These are phyloP conservation scores for Kluyveromyces wickerhamii DNA, from an alignment of 805 yeast species.

Conservation along the genomic window DNA sequence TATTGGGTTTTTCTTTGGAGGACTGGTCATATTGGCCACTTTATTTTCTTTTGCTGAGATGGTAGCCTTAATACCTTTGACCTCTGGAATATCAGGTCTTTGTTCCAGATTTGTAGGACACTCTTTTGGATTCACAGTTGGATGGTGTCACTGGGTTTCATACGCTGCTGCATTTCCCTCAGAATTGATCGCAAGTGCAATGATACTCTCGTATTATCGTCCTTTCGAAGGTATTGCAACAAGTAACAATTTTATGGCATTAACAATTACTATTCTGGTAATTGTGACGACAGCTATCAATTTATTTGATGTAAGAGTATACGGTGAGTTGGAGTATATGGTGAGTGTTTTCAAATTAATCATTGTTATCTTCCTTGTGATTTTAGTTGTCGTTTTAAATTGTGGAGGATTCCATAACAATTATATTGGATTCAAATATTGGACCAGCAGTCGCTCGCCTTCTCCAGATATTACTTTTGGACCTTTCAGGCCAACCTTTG, in stretches of 20 bases:
- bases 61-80: slow-evolving; percentile 72
- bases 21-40: slow-evolving; percentile 57
- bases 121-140: slow-evolving; percentile 67
- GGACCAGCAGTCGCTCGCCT: slow-evolving; percentile 45
- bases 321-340: slow-evolving; percentile 65
- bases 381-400: slow-evolving; percentile 56
- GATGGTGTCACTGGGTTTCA: slow-evolving; percentile 67
- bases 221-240: slow-evolving; percentile 40
- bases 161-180: slow-evolving; percentile 69
- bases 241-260: slow-evolving; percentile 38
- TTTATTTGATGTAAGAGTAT: slow-evolving; percentile 57
- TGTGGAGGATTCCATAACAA: slow-evolving; percentile 43
- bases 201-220: slow-evolving; percentile 63
- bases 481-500: slow-evolving; percentile 62
- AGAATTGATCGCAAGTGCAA: slow-evolving; percentile 72
- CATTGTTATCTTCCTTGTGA: slow-evolving; percentile 42
- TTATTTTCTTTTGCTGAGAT: slow-evolving; percentile 74
- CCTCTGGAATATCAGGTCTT: slow-evolving; percentile 69
- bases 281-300: slow-evolving; percentile 40
- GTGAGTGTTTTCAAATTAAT: slow-evolving; percentile 52
- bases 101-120: slow-evolving; percentile 71
- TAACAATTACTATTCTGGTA: slow-evolving; percentile 53
- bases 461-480: slow-evolving; percentile 46
- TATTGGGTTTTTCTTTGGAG: slow-evolving; percentile 57
- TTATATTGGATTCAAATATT: slow-evolving; percentile 53